Percentiles rank a stretch among this genome's conserved stretches.
phyloP scores from a whole-genome alignment of 169 alveolate species.

The Sarcocystis neurona region DNA sequence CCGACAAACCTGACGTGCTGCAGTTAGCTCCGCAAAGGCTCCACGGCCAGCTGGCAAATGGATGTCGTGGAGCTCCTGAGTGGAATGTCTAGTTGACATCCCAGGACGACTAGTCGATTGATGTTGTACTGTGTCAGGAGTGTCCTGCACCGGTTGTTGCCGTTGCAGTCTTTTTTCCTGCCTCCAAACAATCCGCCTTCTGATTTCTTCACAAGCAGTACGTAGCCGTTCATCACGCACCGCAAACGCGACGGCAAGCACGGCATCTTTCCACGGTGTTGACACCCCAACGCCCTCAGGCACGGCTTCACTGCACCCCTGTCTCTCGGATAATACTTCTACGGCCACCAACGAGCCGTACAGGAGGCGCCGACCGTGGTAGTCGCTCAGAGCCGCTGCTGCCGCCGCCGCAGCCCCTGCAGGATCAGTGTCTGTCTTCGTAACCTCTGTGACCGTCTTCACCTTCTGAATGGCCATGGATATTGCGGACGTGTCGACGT shows the following conservation, averaged over 20 bases:
- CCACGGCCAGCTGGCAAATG: too few relatives aligned
- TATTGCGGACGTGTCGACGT: too few relatives aligned
- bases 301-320: slow-evolving; percentile 20
- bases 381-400: too few relatives aligned
- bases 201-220: not conserved
- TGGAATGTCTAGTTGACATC: too few relatives aligned
- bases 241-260: slow-evolving; percentile 57
- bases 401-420: not conserved
- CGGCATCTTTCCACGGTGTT: slow-evolving; percentile 46
- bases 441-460: too few relatives aligned
- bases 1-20: too few relatives aligned
- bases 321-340: slow-evolving; percentile 55
- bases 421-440: not conserved
- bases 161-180: slow-evolving; percentile 7
- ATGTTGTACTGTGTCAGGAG: too few relatives aligned
- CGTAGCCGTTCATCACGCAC: slow-evolving; percentile 61
- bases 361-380: slow-evolving; percentile 21
- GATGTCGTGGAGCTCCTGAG: too few relatives aligned
- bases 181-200: not conserved
- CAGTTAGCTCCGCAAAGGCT: too few relatives aligned
- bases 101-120: too few relatives aligned
- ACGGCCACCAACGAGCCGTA: slow-evolving; percentile 55
- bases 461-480: too few relatives aligned
- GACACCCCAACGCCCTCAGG: slow-evolving; percentile 60
- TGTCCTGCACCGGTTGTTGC: slow-evolving; percentile 30